Evolutionary conservation across 2,329 filamentous ascomycete genomes (phyloP), one percentile per base, ranked within the genome.

Genomic region (Claviceps sp.): DNA sequence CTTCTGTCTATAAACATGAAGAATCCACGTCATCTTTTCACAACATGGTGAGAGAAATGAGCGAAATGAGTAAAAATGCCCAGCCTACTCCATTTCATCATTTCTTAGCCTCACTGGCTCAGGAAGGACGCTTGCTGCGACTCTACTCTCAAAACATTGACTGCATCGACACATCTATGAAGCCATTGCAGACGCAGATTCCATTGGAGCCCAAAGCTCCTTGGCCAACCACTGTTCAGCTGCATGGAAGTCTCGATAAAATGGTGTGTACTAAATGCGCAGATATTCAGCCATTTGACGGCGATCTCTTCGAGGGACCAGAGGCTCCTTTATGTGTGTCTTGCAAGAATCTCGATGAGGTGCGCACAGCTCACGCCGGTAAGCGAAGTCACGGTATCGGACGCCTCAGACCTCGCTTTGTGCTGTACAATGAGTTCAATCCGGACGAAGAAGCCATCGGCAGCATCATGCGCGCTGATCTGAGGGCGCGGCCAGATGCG

Each of bases 91-190:
- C 81, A 2, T 98, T 98, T 64, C 93, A 98, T 72, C 87, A 96
- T 64, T 78, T 98, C 68, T 77, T 98, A 44, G 93, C 93, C 47
- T 91, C 89, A 3, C 75, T 98, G 22, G 88, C 91, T 4, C 79
- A 87, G 53, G 89, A 97, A 68, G 87, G 85, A 44, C 87, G 93
- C 19, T 71, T 98, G 24, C 74, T 96, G 64, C 87, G 93, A 44
- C 77, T 98, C 6, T 98, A 98, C 67, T 91, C 88, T 2, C 93
- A 98, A 64, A 98, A 98, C 60, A 91, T 98, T 38, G 93, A 98
- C 69, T 89, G 90, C 54, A 86, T 98, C 58, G 93, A 98, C 61
- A 93, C 88, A 0, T 80, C 82, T 7, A 77, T 98, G 67, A 73
- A 81, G 47, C 90, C 91, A 2, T 73, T 98, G 8, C 76, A 78